Percentiles rank a stretch among this genome's conserved stretches.
These are phyloP conservation scores for Digitaria exilis DNA, from an alignment of 202 grass and related monocot genomes.

Conservation along the genomic window DNA sequence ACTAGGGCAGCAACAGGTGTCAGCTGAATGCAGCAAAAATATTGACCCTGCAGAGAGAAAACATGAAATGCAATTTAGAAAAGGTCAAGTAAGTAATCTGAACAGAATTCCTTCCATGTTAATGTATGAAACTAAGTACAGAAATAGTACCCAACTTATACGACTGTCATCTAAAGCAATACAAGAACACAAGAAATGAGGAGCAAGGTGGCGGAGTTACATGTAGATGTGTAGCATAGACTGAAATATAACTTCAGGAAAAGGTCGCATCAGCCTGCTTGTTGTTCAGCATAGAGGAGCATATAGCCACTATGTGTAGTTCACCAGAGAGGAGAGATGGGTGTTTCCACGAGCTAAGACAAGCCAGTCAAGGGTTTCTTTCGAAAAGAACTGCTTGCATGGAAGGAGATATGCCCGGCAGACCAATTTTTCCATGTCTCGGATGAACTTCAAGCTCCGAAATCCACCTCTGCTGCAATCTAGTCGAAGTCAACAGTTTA, in stretches of 20 bases:
- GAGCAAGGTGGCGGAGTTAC: constrained; percentile 40
- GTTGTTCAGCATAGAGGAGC: constrained; percentile 50
- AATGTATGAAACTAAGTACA: not conserved
- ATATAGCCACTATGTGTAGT: constrained; percentile 74
- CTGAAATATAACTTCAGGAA: constrained; percentile 53
- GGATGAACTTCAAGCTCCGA: constrained; percentile 46
- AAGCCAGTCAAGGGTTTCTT: constrained; percentile 74
- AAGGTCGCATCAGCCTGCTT: constrained; percentile 56
- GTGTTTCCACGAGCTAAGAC: constrained; percentile 63
- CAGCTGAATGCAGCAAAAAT: constrained; percentile 35
- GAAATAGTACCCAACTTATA: constrained; percentile 45
- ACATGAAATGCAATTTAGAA: constrained; percentile 25
- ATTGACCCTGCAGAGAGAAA: constrained; percentile 39
- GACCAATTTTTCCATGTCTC: constrained; percentile 80
- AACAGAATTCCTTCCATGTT: constrained; percentile 4
- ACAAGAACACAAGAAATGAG: constrained; percentile 22
- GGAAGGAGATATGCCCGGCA: constrained; percentile 50
- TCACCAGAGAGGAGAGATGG: constrained; percentile 66
- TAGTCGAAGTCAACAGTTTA: constrained; percentile 36
- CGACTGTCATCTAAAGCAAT: constrained; percentile 29
- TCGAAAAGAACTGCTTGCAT: constrained; percentile 52
- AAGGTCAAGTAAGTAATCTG: not conserved
- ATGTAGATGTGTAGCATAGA: constrained; percentile 56
- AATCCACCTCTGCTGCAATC: constrained; percentile 57
- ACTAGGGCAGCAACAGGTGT: constrained; percentile 33